Conservation (phyloP, 2,329 filamentous ascomycete species). For the Mollisia scopiformis region DNA sequence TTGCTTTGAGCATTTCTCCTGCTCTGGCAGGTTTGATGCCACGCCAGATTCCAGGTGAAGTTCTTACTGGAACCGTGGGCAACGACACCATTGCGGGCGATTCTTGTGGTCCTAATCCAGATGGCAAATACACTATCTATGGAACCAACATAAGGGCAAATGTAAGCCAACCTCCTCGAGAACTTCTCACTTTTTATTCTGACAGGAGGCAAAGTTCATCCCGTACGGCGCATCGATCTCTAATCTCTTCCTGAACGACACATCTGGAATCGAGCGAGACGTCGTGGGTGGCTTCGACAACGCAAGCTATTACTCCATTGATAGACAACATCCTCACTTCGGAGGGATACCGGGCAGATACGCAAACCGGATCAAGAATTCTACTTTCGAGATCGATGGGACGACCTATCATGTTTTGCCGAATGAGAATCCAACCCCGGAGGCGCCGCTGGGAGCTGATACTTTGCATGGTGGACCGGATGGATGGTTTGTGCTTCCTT, state of each 20-base stretch:
- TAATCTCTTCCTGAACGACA: slow-evolving; percentile 72
- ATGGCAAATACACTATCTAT: slow-evolving; percentile 74
- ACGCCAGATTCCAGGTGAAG: slow-evolving; percentile 23
- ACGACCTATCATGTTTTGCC: slow-evolving; percentile 58
- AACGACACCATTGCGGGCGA: slow-evolving; percentile 30
- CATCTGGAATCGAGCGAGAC: slow-evolving; percentile 69
- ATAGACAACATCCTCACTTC: slow-evolving; percentile 70
- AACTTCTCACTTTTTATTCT: too few species aligned
- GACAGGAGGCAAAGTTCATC: too few species aligned
- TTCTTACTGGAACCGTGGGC: slow-evolving; percentile 29
- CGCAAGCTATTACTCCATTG: slow-evolving; percentile 68
- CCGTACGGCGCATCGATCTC: slow-evolving; percentile 75
- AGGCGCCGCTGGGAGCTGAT: slow-evolving; percentile 56
- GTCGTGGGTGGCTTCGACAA: slow-evolving; percentile 78
- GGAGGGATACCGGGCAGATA: slow-evolving; percentile 76
- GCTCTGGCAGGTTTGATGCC: slow-evolving; percentile 14
- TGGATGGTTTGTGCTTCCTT: slow-evolving; percentile 55
- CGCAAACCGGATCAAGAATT: slow-evolving; percentile 81
- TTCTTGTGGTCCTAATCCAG: slow-evolving; percentile 47
- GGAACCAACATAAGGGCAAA: slow-evolving; percentile 67
- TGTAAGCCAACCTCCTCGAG: too few species aligned
- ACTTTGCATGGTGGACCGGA: slow-evolving; percentile 72
- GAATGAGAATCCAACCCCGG: slow-evolving; percentile 63
- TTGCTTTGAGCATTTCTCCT: slow-evolving; percentile 13
- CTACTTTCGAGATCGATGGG: slow-evolving; percentile 70